Evolutionary conservation across 1,284 basidiomycete species (phyloP), one percentile per base, ranked within the genome.

Genomic region (Macrocystidia cucumis): DNA sequence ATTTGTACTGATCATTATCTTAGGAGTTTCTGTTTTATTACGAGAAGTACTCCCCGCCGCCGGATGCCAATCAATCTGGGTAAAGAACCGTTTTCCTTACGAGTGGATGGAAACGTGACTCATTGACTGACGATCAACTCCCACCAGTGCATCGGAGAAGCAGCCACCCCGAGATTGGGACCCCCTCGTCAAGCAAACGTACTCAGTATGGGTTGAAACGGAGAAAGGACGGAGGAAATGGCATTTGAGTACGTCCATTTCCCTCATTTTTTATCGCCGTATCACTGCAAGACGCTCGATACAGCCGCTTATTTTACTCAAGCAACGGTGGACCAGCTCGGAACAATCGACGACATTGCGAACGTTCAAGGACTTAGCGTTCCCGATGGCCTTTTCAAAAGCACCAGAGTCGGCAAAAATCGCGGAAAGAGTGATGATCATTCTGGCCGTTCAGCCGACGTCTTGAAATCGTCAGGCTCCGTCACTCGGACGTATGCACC

Each of bases 1-100:
- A 18, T 31, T 36, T 38, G 29, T 37, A 34, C 38, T 43, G 29
- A 43, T 35, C 36, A 33, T 28, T 35, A 36, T 43, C 44, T 12
- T 54, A 86, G 82, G 83, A 87, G 52, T 87, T 87, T 45, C 60
- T 87, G 9, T 87, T 85, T 49, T 87, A 87, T 55, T 84, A 85
- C 43, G 81, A 87, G 55, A 78, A 82, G 47, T 78, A 70, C 45
- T 60, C 65, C 13, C 63, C 67, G 6, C 61, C 67, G 7, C 55
- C 62, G 29, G 66, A 74, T 19, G 50, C 58, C 3, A 59, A 49
- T 38, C 58, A 61, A 37, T 50, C 57, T 24, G 54, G 60, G 73
- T 75, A 44, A 44, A 37, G 28, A 8, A 20, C 21, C 9, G 20
- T 21, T 24, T 29, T 14, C 31, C 29, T 40, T 21, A 11, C 24